phyloP scores from a whole-genome alignment of 2,329 filamentous ascomycete genomes.

The Diplodia sapinea region DNA sequence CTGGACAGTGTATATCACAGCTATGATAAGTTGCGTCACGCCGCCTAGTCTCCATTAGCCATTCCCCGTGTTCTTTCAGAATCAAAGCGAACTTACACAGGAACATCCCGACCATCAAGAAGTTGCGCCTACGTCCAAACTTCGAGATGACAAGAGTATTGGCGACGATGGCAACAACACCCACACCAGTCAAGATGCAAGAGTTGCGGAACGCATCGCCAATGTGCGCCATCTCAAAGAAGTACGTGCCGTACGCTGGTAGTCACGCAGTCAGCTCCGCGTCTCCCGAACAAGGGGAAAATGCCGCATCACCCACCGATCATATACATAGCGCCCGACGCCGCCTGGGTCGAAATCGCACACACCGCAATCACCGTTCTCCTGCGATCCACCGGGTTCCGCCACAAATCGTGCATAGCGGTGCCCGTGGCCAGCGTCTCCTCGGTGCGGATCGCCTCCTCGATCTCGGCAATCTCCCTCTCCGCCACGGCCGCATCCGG shows the following conservation, averaged over 20 bases:
- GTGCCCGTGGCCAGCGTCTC: constrained; percentile 58
- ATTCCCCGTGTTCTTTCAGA: too few species aligned
- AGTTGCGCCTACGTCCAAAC: constrained; percentile 60
- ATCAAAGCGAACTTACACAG: constrained; percentile 47
- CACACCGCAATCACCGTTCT: constrained; percentile 57
- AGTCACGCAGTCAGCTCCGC: background rate
- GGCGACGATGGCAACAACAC: constrained; percentile 60
- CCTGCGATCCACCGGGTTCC: constrained; percentile 59
- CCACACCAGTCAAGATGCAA: constrained; percentile 61
- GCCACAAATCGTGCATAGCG: constrained; percentile 57
- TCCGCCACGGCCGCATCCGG: constrained; percentile 36
- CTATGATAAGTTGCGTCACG: constrained; percentile 60
- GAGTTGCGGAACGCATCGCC: constrained; percentile 60
- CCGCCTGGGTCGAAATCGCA: constrained; percentile 58
- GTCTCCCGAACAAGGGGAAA: rapidly evolving
- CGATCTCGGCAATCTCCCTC: constrained; percentile 40
- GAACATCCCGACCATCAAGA: constrained; percentile 58
- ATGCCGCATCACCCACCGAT: constrained; percentile 34
- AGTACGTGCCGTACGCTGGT: constrained; percentile 43
- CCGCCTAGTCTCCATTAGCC: constrained; percentile 39
- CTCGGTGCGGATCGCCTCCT: constrained; percentile 40
- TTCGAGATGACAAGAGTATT: constrained; percentile 61
- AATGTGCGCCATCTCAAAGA: constrained; percentile 44
- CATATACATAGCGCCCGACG: constrained; percentile 60
- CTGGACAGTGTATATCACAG: constrained; percentile 59